These are phyloP conservation scores for Geosmithia putterillii DNA, from an alignment of 2,329 filamentous ascomycete genomes.

Conservation along the genomic window DNA sequence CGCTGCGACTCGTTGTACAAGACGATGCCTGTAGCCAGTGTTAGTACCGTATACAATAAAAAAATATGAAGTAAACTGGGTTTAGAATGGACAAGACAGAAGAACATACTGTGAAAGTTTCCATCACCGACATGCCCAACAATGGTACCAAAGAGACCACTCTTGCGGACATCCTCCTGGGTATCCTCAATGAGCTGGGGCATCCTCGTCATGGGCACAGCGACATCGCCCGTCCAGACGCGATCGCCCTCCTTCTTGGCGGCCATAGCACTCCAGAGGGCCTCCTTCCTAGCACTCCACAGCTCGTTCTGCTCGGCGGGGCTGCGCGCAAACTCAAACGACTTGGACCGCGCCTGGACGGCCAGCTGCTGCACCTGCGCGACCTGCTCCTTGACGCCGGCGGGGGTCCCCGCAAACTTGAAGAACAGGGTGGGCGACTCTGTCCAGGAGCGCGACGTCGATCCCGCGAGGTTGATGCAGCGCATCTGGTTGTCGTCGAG, in stretches of 20 bases:
- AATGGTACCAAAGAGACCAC: conserved; percentile 34
- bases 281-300: conserved; percentile 76
- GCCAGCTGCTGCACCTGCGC: conserved; percentile 52
- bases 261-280: conserved; percentile 69
- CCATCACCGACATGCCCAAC: conserved; percentile 68
- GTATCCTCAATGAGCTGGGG: conserved; percentile 70
- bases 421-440: conserved; percentile 72
- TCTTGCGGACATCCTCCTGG: conserved; percentile 28
- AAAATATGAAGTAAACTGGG: not conserved
- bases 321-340: conserved; percentile 66
- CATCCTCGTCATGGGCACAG: conserved; percentile 64
- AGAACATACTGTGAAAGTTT: conserved; percentile 56
- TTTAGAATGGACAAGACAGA: not conserved
- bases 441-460: conserved; percentile 54
- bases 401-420: conserved; percentile 65
- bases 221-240: conserved; percentile 80
- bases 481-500: conserved; percentile 85
- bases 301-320: conserved; percentile 62
- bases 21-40: conserved; percentile 33
- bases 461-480: conserved; percentile 53
- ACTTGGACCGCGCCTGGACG: conserved; percentile 45
- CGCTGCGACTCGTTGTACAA: conserved; percentile 55
- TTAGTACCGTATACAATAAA: conserved; percentile 6
- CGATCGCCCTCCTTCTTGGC: conserved; percentile 52
- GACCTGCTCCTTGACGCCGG: conserved; percentile 68